Evolutionary conservation across 164 flowering plant genomes (phyloP).

Genomic region (Taxillus chinensis): DNA sequence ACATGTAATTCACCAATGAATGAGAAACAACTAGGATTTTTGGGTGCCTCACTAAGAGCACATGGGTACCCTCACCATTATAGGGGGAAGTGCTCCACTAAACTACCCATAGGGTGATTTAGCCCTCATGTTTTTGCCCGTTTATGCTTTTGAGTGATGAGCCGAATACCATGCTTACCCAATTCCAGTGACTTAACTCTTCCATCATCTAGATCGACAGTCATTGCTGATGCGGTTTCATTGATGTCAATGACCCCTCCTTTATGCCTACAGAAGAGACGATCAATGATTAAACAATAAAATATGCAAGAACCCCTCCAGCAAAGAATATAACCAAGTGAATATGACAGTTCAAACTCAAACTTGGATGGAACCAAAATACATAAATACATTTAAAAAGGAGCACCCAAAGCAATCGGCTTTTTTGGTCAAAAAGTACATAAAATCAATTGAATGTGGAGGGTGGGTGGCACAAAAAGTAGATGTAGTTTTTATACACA

Average conservation of each 20-base stretch:
- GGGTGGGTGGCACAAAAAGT: no score
- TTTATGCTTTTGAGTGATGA: conserved; percentile 73
- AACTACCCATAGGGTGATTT: not conserved
- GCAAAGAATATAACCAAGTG: no score
- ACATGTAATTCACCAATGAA: no score
- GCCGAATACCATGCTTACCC: conserved; percentile 80
- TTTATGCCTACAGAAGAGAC: conserved; percentile 45
- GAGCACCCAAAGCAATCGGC: no score
- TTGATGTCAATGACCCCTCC: conserved; percentile 56
- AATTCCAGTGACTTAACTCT: conserved; percentile 52
- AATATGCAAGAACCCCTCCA: no score
- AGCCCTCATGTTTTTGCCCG: conserved; percentile 28
- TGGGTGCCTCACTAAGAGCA: not conserved
- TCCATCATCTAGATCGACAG: conserved; percentile 75
- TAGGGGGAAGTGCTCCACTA: not conserved
- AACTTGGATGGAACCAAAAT: no score
- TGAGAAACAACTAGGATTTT: not conserved
- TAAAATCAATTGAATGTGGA: no score
- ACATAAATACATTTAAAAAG: no score
- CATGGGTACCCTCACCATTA: conserved; percentile 9
- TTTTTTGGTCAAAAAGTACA: no score
- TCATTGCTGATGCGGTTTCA: conserved; percentile 50
- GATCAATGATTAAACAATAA: not conserved
- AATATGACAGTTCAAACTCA: no score
- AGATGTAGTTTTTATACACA: no score